These are phyloP conservation scores for Lactifluus rugatus DNA, from an alignment of 768 basidiomycete species.

Conservation along the genomic window DNA sequence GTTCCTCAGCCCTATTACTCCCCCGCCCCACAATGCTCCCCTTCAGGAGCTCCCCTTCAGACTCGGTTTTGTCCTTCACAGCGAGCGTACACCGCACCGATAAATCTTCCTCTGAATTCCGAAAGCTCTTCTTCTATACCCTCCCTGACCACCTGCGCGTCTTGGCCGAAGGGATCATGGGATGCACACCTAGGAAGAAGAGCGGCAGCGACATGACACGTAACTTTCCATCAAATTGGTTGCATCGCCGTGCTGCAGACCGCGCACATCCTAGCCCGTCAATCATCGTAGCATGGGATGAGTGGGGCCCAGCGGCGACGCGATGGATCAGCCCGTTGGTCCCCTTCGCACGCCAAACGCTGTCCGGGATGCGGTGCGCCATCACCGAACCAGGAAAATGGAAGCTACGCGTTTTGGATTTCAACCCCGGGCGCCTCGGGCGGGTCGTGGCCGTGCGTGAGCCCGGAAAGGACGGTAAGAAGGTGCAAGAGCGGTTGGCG, in stretches of 20 bases:
- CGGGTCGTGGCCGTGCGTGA: neutral
- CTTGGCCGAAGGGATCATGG: neutral
- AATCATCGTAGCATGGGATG: neutral
- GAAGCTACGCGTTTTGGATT: slow-evolving; percentile 4
- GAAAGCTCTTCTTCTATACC: neutral
- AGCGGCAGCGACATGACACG: neutral
- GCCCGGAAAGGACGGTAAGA: neutral
- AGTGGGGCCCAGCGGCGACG: slow-evolving; percentile 7
- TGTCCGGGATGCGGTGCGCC: slow-evolving; percentile 3
- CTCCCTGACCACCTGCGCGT: neutral
- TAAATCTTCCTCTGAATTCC: neutral
- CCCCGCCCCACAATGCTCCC: neutral
- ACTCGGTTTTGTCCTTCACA: slow-evolving; percentile 4
- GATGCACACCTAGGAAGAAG: neutral
- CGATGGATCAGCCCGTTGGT: neutral
- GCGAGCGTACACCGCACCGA: neutral
- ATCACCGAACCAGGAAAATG: neutral
- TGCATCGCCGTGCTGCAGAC: neutral
- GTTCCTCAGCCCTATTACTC: neutral
- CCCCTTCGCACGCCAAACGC: neutral
- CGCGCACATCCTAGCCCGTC: neutral
- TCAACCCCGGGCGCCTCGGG: slow-evolving; percentile 2
- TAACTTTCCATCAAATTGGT: neutral
- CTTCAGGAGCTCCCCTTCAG: neutral
- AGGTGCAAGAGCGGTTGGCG: neutral